Evolutionary conservation across 192 early-diverging fungal species (phyloP), one percentile per base, ranked within the genome.

Genomic region (Coemansia sp.): DNA sequence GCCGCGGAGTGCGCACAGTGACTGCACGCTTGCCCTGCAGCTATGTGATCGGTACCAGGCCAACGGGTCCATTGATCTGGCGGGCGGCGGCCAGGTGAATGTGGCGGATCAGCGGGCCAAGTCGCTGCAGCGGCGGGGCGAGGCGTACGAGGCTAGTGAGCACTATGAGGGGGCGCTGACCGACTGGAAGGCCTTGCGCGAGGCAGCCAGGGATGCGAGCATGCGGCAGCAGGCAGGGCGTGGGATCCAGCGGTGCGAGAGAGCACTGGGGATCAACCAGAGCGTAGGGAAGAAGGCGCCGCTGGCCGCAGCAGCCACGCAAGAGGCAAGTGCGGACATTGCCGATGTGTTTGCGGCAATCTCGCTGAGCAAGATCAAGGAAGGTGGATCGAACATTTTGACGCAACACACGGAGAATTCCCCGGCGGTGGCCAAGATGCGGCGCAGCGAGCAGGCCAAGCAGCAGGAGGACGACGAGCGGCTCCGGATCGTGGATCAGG

Each of bases 111-210:
- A 98, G 46, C 48, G 81, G 17, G 67, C 67, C 22, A 96, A 96
- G 68, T 73, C 82, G 9, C 57, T 93, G 17, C 69, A 86, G 54
- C 78, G 91, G 2, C 68, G 88, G 1, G 91, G 86, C 6, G 78
- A 78, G 19, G 92, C 91, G 2, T 83, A 78, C 42, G 95, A 98
- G 65, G 75, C 78, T 4, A 47, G 82, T 35, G 93, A 96, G 67
- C 86, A 86, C 48, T 95, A 86, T 60, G 57, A 63, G 10, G 78
- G 80, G 30, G 95, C 91, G 18, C 58, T 70, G 30, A 60, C 63
- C 0, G 79, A 80, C 54, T 86, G 81, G 72, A 75, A 76, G 16
- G 54, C 51, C 14, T 25, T 77, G 55, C 49, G 53, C n/a, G 53
- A 64, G 37, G 22, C 42, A 19, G 56, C 68, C 2, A 47, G 60